Evolutionary conservation across 1,284 basidiomycete genomes (phyloP).

Genomic region (Vanrija humicola): DNA sequence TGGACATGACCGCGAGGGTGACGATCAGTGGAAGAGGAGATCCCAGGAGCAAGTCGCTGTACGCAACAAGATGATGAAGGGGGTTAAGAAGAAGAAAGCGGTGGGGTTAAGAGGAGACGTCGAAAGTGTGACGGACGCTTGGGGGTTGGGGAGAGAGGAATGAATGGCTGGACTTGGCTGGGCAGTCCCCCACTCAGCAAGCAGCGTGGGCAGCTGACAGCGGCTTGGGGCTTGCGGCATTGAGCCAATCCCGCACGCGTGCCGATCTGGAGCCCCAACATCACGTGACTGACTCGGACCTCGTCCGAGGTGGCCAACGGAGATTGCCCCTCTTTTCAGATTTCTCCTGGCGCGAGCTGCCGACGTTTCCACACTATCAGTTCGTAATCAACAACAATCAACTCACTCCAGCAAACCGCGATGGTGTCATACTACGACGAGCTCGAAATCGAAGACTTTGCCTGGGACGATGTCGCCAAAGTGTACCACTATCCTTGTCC

Average conservation of each 20-base stretch:
- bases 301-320: background rate
- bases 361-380: background rate
- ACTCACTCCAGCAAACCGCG: background rate
- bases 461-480: constrained; percentile 75
- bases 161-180: too few relatives aligned
- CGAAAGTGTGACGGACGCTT: background rate
- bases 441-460: constrained; percentile 92
- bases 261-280: background rate
- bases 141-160: too few relatives aligned
- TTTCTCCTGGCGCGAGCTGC: too few relatives aligned
- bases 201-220: too few relatives aligned
- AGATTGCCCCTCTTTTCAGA: too few relatives aligned
- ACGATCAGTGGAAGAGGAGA: background rate
- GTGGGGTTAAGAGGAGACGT: background rate
- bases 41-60: background rate
- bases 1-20: background rate
- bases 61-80: background rate
- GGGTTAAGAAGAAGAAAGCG: background rate
- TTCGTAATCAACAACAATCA: background rate
- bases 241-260: too few relatives aligned
- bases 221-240: too few relatives aligned
- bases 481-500: constrained; percentile 97
- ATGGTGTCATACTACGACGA: constrained; percentile 50
- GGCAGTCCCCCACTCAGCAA: too few relatives aligned
- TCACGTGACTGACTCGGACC: background rate